Evolutionary conservation across 2,329 filamentous ascomycete genomes (phyloP).

Genomic region (Exophiala bonariae): DNA sequence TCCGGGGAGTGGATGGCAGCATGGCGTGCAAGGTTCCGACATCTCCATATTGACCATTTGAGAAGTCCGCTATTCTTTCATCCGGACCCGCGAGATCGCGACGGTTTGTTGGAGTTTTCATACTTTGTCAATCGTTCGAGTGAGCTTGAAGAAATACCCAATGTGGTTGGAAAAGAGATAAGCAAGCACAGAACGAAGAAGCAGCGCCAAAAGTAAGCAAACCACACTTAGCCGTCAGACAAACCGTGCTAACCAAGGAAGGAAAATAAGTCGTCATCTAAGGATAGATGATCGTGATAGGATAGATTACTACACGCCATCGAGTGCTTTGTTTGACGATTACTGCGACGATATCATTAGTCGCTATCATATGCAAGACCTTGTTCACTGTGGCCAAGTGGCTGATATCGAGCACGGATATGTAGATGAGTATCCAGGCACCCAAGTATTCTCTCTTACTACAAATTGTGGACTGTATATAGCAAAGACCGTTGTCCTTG

Average conservation of each 20-base stretch:
- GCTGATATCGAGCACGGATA: constrained; percentile 61
- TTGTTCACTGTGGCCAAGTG: constrained; percentile 63
- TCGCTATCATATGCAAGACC: constrained; percentile 58
- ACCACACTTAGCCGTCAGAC: neutral
- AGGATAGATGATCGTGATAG: constrained; percentile 66
- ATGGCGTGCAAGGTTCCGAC: constrained; percentile 70
- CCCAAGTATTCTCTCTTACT: constrained; percentile 62
- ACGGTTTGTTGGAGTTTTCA: constrained; percentile 69
- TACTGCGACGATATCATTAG: constrained; percentile 60
- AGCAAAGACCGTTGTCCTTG: constrained; percentile 65
- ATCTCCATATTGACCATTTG: constrained; percentile 69
- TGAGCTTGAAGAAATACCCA: constrained; percentile 69
- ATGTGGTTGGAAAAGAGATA: constrained; percentile 75
- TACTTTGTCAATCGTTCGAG: constrained; percentile 60
- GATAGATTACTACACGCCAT: constrained; percentile 69
- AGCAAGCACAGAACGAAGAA: constrained; percentile 77
- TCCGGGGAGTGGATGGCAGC: constrained; percentile 66
- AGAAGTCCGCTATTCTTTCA: constrained; percentile 84
- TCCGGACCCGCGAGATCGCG: constrained; percentile 71
- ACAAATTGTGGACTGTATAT: constrained; percentile 56
- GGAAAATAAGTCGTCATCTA: constrained; percentile 37
- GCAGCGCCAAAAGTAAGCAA: constrained; percentile 38
- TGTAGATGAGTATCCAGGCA: constrained; percentile 43
- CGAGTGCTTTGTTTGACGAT: constrained; percentile 60
- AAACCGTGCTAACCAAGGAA: constrained; percentile 30